Percentiles rank a stretch among this genome's conserved stretches.
phyloP scores from a whole-genome alignment of 176 grass and related monocot species.

The Musa itinerans region DNA sequence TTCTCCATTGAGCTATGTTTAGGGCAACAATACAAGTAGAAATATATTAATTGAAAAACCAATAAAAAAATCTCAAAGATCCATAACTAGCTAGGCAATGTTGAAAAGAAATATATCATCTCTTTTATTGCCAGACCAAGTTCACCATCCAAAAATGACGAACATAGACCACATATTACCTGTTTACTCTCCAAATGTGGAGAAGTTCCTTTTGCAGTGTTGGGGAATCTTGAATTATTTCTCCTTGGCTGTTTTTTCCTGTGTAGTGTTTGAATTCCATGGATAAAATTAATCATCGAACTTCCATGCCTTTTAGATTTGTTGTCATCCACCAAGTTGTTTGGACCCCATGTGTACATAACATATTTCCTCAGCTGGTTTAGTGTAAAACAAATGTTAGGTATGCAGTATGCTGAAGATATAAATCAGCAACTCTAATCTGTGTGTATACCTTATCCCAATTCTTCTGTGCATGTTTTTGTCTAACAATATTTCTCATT shows the following conservation, averaged over 20 bases:
- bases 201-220: conserved; percentile 2
- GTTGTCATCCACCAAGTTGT: conserved; percentile 59
- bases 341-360: conserved; percentile 92
- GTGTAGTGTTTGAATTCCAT: conserved; percentile 34
- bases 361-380: conserved; percentile 84
- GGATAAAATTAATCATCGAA: conserved; percentile 50
- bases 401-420: conserved; percentile 1
- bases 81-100: no score
- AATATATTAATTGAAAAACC: no score
- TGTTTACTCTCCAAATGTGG: neutral
- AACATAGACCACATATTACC: neutral
- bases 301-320: conserved; percentile 49
- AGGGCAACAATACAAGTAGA: no score
- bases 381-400: conserved; percentile 5
- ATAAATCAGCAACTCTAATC: conserved; percentile 4
- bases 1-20: no score
- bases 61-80: no score
- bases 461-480: conserved; percentile 53
- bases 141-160: no score
- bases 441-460: conserved; percentile 69
- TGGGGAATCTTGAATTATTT: conserved; percentile 6
- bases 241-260: conserved; percentile 44
- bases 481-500: conserved; percentile 60
- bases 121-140: no score
- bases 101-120: no score